Conservation (phyloP, 129 eudicot species). For the Lactuca saligna region DNA sequence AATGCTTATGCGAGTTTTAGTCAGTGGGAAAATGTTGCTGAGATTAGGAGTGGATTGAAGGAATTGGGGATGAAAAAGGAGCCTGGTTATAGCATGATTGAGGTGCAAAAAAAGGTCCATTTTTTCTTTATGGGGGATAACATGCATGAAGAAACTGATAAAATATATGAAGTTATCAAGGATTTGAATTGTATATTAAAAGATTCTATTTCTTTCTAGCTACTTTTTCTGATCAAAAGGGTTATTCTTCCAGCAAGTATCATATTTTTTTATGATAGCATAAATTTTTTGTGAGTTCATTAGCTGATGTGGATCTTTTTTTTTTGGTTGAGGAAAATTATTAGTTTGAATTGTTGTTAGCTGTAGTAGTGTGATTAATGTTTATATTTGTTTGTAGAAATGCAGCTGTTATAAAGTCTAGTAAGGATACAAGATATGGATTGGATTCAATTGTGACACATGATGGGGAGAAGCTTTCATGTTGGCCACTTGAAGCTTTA, state of each 20-base stretch:
- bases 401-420: slow-evolving; percentile 82
- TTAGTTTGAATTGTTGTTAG: background rate
- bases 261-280: background rate
- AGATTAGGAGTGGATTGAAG: slow-evolving; percentile 69
- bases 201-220: slow-evolving; percentile 36
- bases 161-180: slow-evolving; percentile 50
- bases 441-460: slow-evolving; percentile 84
- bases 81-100: slow-evolving; percentile 94
- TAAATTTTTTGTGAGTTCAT: background rate
- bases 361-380: too few relatives aligned
- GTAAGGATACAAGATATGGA: slow-evolving; percentile 89
- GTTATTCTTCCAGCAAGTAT: background rate
- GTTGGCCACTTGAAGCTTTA: slow-evolving; percentile 76
- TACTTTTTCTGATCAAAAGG: slow-evolving; percentile 35
- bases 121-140: slow-evolving; percentile 76
- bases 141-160: slow-evolving; percentile 54
- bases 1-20: slow-evolving; percentile 85
- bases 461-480: slow-evolving; percentile 88
- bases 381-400: slow-evolving; percentile 47
- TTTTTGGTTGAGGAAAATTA: background rate
- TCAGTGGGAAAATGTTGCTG: slow-evolving; percentile 76
- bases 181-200: slow-evolving; percentile 47
- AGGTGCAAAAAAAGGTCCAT: slow-evolving; percentile 67
- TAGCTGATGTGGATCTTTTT: slow-evolving; percentile 10
- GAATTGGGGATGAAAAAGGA: slow-evolving; percentile 73